These are phyloP conservation scores for Mucor circinelloides DNA, from an alignment of 371 early-diverging fungal genomes.

Conservation along the genomic window DNA sequence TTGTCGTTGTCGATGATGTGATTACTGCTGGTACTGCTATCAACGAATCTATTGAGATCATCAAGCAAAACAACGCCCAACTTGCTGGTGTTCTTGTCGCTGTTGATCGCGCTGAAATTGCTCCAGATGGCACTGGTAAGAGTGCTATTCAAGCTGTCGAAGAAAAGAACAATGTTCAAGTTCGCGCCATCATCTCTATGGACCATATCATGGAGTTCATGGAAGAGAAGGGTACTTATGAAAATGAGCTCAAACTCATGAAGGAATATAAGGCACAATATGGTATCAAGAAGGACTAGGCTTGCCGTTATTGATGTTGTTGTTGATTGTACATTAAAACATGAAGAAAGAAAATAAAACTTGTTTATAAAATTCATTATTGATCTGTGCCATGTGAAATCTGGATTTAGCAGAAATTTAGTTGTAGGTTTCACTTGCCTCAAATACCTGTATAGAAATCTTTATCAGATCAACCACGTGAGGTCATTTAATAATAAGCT, in stretches of 20 bases:
- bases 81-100: constrained; percentile 89
- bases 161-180: constrained; percentile 74
- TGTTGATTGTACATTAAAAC: background rate
- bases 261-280: constrained; percentile 74
- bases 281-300: constrained; percentile 52
- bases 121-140: constrained; percentile 66
- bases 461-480: no score
- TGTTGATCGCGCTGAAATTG: constrained; percentile 90
- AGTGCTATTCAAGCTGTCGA: constrained; percentile 96
- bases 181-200: constrained; percentile 87
- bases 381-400: background rate
- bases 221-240: constrained; percentile 77
- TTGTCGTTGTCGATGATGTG: constrained; percentile 96
- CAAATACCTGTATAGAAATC: no score
- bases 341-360: background rate
- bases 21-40: constrained; percentile 99
- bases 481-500: no score
- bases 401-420: background rate
- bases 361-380: background rate
- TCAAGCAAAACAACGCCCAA: constrained; percentile 62
- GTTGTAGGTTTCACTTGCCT: no score
- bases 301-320: background rate
- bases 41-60: constrained; percentile 84
- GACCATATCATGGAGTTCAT: constrained; percentile 88
- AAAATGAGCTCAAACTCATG: constrained; percentile 62